These are phyloP conservation scores for Fistulinella prunicolor DNA, from an alignment of 768 basidiomycete genomes.

Conservation along the genomic window DNA sequence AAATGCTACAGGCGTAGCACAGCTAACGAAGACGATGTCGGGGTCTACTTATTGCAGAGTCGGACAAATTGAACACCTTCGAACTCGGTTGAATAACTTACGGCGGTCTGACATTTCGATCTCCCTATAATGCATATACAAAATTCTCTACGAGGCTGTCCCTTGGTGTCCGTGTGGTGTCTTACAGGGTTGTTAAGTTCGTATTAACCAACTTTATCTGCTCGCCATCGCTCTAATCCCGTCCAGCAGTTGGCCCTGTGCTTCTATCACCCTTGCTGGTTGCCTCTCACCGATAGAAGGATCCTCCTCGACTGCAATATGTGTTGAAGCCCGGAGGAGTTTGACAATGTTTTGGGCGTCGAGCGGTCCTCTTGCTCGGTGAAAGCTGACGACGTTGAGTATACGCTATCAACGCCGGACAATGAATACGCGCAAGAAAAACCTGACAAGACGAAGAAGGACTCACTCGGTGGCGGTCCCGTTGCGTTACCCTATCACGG, in stretches of 20 bases:
- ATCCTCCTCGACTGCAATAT: constrained; percentile 18
- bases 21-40: too few relatives aligned
- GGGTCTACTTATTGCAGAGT: too few relatives aligned
- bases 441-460: not conserved
- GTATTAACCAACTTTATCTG: not conserved
- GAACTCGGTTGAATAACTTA: too few relatives aligned
- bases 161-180: too few relatives aligned
- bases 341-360: constrained; percentile 17
- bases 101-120: too few relatives aligned
- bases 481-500: constrained; percentile 16
- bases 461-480: constrained; percentile 16
- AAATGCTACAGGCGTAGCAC: too few relatives aligned
- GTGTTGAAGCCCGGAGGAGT: constrained; percentile 21
- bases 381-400: constrained; percentile 22
- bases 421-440: not conserved
- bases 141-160: too few relatives aligned
- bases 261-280: constrained; percentile 8
- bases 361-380: constrained; percentile 22
- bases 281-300: constrained; percentile 15
- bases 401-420: constrained; percentile 8
- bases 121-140: too few relatives aligned
- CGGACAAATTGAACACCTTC: too few relatives aligned
- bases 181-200: too few relatives aligned
- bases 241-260: constrained; percentile 13
- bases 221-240: constrained; percentile 9